phyloP scores from a whole-genome alignment of 257 asterid genomes.

The Jasminum sambac region DNA sequence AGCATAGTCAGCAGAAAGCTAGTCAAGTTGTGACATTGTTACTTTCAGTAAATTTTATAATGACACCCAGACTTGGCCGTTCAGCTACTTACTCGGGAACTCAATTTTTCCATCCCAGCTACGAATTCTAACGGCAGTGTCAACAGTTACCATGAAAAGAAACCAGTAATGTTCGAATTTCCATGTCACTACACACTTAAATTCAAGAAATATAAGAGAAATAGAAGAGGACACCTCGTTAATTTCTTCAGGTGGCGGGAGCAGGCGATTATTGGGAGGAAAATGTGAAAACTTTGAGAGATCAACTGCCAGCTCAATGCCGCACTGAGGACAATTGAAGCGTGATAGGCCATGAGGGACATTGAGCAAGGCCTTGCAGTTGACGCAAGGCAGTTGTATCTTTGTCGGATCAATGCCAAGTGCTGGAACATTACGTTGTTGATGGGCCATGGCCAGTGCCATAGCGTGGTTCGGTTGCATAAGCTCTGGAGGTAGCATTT shows the following conservation, averaged over 20 bases:
- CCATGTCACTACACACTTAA: background rate
- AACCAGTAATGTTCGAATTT: slow-evolving; percentile 15
- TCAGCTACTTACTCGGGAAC: background rate
- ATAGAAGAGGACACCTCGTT: slow-evolving; percentile 63
- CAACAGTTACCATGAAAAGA: background rate
- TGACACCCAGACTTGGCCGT: background rate
- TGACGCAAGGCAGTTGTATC: slow-evolving; percentile 94
- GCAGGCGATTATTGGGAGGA: slow-evolving; percentile 41
- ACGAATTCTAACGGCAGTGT: background rate
- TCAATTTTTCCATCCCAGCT: slow-evolving; percentile 12
- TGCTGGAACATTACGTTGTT: slow-evolving; percentile 55
- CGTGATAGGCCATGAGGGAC: slow-evolving; percentile 90
- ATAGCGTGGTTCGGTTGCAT: slow-evolving; percentile 42
- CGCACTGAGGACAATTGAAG: slow-evolving; percentile 92
- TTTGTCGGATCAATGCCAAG: slow-evolving; percentile 94
- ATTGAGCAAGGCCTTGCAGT: slow-evolving; percentile 89
- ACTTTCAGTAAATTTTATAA: background rate
- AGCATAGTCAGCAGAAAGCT: background rate
- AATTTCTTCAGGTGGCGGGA: slow-evolving; percentile 73
- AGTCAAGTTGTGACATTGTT: too few relatives aligned
- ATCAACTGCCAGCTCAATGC: slow-evolving; percentile 69
- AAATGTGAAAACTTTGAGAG: slow-evolving; percentile 57
- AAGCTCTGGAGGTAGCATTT: slow-evolving; percentile 96
- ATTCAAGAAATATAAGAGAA: background rate
- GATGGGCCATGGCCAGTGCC: slow-evolving; percentile 31